Evolutionary conservation across 257 asterid genomes (phyloP).

Genomic region (Solanum acaule): DNA sequence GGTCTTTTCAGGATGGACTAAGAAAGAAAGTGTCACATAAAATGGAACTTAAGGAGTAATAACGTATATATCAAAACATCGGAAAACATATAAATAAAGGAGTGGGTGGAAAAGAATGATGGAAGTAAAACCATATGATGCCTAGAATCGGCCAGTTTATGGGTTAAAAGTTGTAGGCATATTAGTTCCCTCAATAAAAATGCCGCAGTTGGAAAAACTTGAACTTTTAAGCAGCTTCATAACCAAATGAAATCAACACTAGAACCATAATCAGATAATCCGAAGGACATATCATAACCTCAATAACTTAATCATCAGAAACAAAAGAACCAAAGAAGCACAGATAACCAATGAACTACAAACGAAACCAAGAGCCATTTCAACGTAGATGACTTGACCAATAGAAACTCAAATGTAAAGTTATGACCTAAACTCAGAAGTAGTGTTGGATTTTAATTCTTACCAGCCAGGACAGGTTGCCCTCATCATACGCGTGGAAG

Average conservation of each 20-base stretch:
- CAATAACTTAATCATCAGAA: background rate
- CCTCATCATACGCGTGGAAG: conserved; percentile 94
- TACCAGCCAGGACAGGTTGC: conserved; percentile 99
- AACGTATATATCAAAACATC: background rate
- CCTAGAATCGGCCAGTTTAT: background rate
- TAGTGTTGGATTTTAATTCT: background rate
- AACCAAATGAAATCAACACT: background rate
- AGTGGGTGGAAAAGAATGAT: background rate
- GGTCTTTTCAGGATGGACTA: background rate
- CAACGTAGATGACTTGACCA: background rate
- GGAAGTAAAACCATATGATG: background rate
- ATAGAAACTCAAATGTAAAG: background rate
- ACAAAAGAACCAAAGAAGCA: background rate
- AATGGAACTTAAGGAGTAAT: background rate
- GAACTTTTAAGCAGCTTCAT: background rate
- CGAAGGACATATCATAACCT: background rate
- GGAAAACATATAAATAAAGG: background rate
- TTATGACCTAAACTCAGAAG: background rate
- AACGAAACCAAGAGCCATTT: background rate
- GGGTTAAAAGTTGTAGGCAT: background rate
- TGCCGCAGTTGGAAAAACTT: background rate
- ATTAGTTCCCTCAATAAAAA: background rate
- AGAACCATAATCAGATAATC: background rate
- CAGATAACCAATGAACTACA: background rate
- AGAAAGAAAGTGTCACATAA: background rate